A percentile compares a stretch with the other conserved stretches of the same genome.
These are phyloP conservation scores for Ogataea kodamae DNA, from an alignment of 805 yeast genomes.

Conservation along the genomic window DNA sequence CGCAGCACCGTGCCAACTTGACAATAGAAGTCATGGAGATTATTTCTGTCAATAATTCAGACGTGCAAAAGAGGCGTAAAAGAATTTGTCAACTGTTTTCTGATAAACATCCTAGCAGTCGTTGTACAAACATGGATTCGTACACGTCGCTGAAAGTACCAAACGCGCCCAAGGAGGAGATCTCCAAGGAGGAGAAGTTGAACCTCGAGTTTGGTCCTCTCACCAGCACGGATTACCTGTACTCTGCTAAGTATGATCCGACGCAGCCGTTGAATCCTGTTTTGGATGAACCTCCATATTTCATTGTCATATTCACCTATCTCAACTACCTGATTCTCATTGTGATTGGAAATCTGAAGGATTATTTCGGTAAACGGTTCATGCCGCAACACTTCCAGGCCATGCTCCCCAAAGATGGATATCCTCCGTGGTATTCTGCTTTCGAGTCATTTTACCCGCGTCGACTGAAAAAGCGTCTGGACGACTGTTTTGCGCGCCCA, in stretches of 20 bases:
- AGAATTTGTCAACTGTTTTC: slow-evolving; percentile 3
- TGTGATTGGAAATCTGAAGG: slow-evolving; percentile 86
- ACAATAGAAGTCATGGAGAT: slow-evolving; percentile 6
- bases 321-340: slow-evolving; percentile 80
- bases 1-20: slow-evolving; percentile 2
- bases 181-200: slow-evolving; percentile 34
- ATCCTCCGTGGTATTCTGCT: slow-evolving; percentile 93
- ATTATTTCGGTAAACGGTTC: slow-evolving; percentile 77
- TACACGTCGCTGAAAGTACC: slow-evolving; percentile 27
- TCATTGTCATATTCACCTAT: slow-evolving; percentile 76
- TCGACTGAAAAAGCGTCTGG: slow-evolving; percentile 84
- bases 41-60: too few species aligned
- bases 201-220: slow-evolving; percentile 73
- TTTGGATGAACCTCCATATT: slow-evolving; percentile 83
- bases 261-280: slow-evolving; percentile 60
- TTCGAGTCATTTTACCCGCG: slow-evolving; percentile 93
- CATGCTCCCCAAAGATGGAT: slow-evolving; percentile 75
- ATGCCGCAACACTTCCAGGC: slow-evolving; percentile 62
- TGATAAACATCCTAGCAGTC: slow-evolving; percentile 10
- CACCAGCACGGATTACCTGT: slow-evolving; percentile 61
- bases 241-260: slow-evolving; percentile 54
- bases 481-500: slow-evolving; percentile 93
- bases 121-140: slow-evolving; percentile 3
- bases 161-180: slow-evolving; percentile 30
- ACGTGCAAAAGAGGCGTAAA: too few species aligned